These are phyloP conservation scores for Clohesyomyces aquaticus DNA, from an alignment of 495 filamentous ascomycete genomes.

Conservation along the genomic window DNA sequence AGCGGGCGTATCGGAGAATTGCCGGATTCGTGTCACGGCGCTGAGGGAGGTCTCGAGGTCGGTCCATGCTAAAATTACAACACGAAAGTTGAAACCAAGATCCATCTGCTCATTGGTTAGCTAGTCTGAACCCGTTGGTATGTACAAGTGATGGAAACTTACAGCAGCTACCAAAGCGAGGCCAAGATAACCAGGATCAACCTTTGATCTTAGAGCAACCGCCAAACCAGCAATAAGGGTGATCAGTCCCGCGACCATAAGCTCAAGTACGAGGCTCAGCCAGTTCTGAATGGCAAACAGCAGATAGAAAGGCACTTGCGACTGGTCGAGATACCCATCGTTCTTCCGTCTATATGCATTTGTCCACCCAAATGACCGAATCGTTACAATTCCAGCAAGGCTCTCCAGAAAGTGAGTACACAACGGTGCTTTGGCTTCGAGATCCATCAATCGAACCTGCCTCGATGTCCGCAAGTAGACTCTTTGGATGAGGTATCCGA, in stretches of 20 bases:
- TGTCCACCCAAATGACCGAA: conserved; percentile 55
- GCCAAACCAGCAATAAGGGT: conserved; percentile 26
- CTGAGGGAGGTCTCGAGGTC: conserved; percentile 33
- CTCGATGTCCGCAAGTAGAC: conserved; percentile 67
- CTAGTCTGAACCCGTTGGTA: not conserved
- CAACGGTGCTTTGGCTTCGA: conserved; percentile 64
- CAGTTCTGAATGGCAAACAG: conserved; percentile 53
- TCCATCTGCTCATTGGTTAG: conserved; percentile 20
- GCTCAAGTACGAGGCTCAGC: conserved; percentile 50
- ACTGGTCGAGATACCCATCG: conserved; percentile 42
- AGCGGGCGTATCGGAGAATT: conserved; percentile 19
- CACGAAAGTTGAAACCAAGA: conserved; percentile 18
- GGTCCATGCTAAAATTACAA: conserved; percentile 30
- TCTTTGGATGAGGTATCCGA: conserved; percentile 61
- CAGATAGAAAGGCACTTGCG: conserved; percentile 52
- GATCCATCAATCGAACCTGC: conserved; percentile 65
- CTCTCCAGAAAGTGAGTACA: conserved; percentile 64
- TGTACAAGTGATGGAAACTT: not conserved
- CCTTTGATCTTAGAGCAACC: conserved; percentile 14
- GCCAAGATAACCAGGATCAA: conserved; percentile 33
- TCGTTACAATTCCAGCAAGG: conserved; percentile 49
- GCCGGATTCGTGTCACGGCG: conserved; percentile 32
- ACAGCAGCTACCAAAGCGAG: conserved; percentile 23
- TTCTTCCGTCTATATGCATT: conserved; percentile 34
- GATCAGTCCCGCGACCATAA: conserved; percentile 48